Base-by-base conservation (phyloP, 306 rosid genomes). In the Urtica urens region DNA sequence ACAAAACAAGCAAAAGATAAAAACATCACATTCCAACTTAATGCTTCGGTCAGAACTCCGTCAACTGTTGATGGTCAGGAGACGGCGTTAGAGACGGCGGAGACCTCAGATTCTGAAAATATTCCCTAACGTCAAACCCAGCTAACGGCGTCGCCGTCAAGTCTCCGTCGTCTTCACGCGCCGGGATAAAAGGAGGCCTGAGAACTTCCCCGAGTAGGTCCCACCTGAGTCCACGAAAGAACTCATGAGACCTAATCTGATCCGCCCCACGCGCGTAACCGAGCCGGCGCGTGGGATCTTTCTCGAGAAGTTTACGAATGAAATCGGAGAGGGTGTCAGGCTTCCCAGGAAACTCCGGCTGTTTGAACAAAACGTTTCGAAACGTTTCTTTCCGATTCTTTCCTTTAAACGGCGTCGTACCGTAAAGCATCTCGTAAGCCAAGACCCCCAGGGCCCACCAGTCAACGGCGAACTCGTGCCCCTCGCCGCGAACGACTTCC, bases 361-460 rank as follows among this genome's bases (percentile, higher is more conserved):
- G 40, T 38, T 73, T 81, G 18, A 58, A 0, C 57, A 90, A 1
- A 17, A 85, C 76, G 64, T 85, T 85, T 0, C 83, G 71, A 26
- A 85, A 90, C 65, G 99, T 90, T 9, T 90, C 96, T 34, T 90
- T 90, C 29, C 84, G 55, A 17, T 47, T 75, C 71, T 57, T 79
- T 11, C 94, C 95, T 59, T 90, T 90, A n/a, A 90, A 90, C 72
- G 99, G 99, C 57, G 99, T 90, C 76, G 60, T 64, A 0, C 95
- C 99, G 24, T 81, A 85, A 2, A 85, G 2, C 81, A 83, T 75
- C 83, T 90, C 99, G 74, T 79, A 79, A 1, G 75, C 60, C 6
- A 90, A 46, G 2, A 90, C 66, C 2, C 99, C 99, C 0, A 90
- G 58, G 46, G 85, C 95, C 99, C 99, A 90, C 94, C 94, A 90